Evolutionary conservation across 73 alveolate genomes (phyloP).

Genomic region (Durusdinium trenchii): DNA sequence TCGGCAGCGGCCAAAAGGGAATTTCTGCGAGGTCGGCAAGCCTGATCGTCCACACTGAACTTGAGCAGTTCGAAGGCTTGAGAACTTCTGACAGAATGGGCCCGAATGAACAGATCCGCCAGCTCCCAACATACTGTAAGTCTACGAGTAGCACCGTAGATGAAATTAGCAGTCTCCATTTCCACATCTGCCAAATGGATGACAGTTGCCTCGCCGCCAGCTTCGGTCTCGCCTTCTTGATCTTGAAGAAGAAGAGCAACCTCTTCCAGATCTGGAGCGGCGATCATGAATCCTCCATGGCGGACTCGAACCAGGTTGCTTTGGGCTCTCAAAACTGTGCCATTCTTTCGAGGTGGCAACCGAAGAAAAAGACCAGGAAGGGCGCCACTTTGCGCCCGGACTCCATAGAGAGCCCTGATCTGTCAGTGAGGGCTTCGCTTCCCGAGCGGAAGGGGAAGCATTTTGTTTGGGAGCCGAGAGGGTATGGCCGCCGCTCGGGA

Average conservation of each 20-base stretch:
- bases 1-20: not conserved
- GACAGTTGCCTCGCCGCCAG: no score
- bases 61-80: not conserved
- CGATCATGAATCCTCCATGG: conserved; percentile 25
- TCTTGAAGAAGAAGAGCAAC: not conserved
- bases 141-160: not conserved
- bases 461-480: no score
- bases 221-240: not conserved
- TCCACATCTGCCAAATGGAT: not conserved
- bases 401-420: no score
- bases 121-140: not conserved
- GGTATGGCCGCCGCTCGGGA: no score
- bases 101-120: not conserved
- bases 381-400: no score
- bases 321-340: no score
- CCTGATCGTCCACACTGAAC: not conserved
- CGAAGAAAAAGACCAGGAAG: no score
- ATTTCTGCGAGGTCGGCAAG: not conserved
- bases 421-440: no score
- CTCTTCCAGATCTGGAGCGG: not conserved
- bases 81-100: not conserved
- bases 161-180: not conserved
- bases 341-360: no score
- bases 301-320: no score
- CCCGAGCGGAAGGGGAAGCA: no score